A percentile compares a stretch with the other conserved stretches of the same genome.
These are phyloP conservation scores for Pyrenophora tritici-repentis DNA, from an alignment of 2,329 filamentous ascomycete genomes.

Conservation along the genomic window DNA sequence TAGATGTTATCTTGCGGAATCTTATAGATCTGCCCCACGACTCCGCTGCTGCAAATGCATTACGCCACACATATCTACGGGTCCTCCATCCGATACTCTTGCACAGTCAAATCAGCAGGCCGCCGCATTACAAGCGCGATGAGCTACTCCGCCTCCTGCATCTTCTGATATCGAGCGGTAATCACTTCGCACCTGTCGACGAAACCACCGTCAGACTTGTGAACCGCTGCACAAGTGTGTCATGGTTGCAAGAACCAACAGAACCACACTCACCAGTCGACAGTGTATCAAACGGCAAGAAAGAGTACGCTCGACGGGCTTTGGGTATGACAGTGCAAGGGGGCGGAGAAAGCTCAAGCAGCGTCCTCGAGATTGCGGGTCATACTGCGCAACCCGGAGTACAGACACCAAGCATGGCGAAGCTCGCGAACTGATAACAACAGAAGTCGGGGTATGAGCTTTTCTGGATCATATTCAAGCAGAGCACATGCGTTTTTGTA, in stretches of 20 bases:
- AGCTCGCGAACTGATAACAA: constrained; percentile 18
- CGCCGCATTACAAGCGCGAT: constrained; percentile 88
- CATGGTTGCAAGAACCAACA: constrained; percentile 61
- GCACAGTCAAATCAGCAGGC: constrained; percentile 85
- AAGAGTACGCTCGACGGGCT: constrained; percentile 45
- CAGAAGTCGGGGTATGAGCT: no score
- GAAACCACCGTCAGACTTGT: constrained; percentile 80
- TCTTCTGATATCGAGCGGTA: constrained; percentile 67
- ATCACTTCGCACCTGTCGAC: constrained; percentile 79
- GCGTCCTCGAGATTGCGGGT: constrained; percentile 47
- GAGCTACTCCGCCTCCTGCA: constrained; percentile 79
- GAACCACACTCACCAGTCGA: constrained; percentile 32
- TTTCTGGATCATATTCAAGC: not conserved
- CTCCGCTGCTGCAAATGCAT: constrained; percentile 53
- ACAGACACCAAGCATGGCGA: constrained; percentile 45
- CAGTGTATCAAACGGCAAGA: constrained; percentile 36
- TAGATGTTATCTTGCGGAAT: constrained; percentile 96
- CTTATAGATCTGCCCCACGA: constrained; percentile 94
- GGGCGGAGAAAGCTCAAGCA: constrained; percentile 45
- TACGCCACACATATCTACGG: constrained; percentile 92
- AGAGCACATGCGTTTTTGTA: not conserved
- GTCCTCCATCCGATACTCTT: constrained; percentile 89
- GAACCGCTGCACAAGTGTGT: constrained; percentile 72
- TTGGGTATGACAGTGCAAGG: constrained; percentile 47
- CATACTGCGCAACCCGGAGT: constrained; percentile 51